Conservation (phyloP, 805 yeast species). For the Pichia kluyveri region DNA sequence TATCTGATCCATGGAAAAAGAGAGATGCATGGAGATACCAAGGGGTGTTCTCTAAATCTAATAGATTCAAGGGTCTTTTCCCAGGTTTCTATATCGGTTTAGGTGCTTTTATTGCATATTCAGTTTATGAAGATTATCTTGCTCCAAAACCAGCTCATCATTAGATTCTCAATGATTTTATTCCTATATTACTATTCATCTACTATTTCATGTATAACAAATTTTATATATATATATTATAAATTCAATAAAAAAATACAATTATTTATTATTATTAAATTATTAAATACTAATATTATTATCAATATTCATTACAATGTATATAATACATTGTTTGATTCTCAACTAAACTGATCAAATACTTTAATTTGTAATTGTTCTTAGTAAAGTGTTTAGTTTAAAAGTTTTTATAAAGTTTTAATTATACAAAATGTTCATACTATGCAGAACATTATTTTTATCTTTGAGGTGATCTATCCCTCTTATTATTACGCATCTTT, state of each 20-base stretch:
- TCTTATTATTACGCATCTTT: constrained; percentile 13
- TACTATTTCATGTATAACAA: too few species aligned
- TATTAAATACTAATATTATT: too few species aligned
- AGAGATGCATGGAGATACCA: constrained; percentile 88
- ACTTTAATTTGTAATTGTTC: too few species aligned
- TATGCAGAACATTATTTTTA: background rate
- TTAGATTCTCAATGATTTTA: background rate
- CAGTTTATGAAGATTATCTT: constrained; percentile 50
- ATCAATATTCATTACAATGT: too few species aligned
- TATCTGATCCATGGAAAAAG: constrained; percentile 36
- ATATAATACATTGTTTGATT: too few species aligned
- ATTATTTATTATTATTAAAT: too few species aligned
- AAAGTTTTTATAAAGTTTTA: too few species aligned
- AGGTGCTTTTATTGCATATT: constrained; percentile 61
- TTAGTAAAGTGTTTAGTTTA: too few species aligned
- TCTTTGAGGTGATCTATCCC: constrained; percentile 24
- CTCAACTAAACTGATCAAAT: too few species aligned
- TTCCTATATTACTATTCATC: background rate
- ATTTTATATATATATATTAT: too few species aligned
- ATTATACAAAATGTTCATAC: too few species aligned
- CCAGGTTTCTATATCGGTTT: constrained; percentile 79
- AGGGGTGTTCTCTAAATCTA: constrained; percentile 66
- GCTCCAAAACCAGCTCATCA: constrained; percentile 18
- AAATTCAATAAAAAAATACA: too few species aligned
- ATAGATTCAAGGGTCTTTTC: constrained; percentile 61